Evolutionary conservation across 2,329 filamentous ascomycete genomes (phyloP).

Genomic region (Xylariaceae sp.): DNA sequence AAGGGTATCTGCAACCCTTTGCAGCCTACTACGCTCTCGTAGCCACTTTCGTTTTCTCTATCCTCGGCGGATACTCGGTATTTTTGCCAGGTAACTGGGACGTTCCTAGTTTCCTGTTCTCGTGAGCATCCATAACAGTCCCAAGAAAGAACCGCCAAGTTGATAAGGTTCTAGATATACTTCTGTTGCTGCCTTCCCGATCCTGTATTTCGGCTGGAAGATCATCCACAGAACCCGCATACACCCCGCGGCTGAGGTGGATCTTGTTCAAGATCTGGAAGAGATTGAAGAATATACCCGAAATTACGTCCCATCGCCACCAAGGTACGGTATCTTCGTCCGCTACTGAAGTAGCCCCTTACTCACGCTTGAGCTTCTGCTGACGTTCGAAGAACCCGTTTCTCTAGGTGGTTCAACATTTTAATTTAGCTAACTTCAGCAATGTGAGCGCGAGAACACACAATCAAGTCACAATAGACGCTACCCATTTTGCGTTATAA

Average conservation of each 20-base stretch:
- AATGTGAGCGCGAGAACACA: background rate
- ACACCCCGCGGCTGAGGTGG: constrained; percentile 54
- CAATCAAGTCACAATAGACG: background rate
- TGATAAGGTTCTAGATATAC: constrained; percentile 49
- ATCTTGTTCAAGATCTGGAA: constrained; percentile 58
- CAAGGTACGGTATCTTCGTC: constrained; percentile 42
- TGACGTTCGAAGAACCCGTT: constrained; percentile 20
- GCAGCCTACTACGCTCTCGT: constrained; percentile 62
- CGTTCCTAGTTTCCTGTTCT: constrained; percentile 67
- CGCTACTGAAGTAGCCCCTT: background rate
- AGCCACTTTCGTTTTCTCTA: constrained; percentile 65
- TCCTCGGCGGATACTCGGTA: constrained; percentile 71
- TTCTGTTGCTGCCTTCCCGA: constrained; percentile 67
- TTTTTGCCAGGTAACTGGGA: constrained; percentile 68
- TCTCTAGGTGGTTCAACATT: constrained; percentile 27
- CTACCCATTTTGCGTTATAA: background rate
- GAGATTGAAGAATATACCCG: constrained; percentile 65
- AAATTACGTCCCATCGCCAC: constrained; percentile 51
- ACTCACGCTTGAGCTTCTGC: background rate
- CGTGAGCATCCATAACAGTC: constrained; percentile 40
- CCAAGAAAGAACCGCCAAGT: background rate
- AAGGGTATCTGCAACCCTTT: constrained; percentile 65
- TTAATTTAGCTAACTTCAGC: constrained; percentile 21
- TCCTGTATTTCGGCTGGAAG: constrained; percentile 70
- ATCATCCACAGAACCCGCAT: constrained; percentile 59